Evolutionary conservation across 2,329 filamentous ascomycete species (phyloP), one percentile per base, ranked within the genome.

Genomic region (Fusarium phyllophilum): DNA sequence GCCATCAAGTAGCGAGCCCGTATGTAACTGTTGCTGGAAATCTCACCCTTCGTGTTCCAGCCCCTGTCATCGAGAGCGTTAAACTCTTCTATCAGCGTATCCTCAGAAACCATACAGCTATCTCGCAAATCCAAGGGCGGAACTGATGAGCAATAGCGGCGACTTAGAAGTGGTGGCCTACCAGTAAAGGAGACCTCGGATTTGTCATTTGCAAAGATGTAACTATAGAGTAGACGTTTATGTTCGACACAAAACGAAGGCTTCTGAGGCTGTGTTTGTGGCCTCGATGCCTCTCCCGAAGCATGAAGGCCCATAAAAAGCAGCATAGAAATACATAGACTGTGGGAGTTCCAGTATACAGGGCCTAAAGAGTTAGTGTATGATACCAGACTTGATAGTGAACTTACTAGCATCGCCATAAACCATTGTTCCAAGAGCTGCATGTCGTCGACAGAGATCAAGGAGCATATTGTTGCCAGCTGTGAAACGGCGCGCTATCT

Each of bases 51-150:
- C 1, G 82, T 84, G 58, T 89, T 89, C 88, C 89, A 90, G 0
- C 89, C 89, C 26, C 84, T 79, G 0, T 78, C 72, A 66, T 90
- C 87, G 0, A 90, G 78, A 3, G 72, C 77, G 10, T 44, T 54
- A 1, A 74, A 64, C 8, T 75, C 73, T 11, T 58, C 56, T 7
- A 48, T 51, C 1, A 77, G 24, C 17, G 82, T 76, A 1, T 83
- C 84, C 33, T 85, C 83, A 9, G 83, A 81, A 51, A 89, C 79
- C 2, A 88, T 79, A 24, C 87, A 83, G 1, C 85, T 81, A 60
- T 90, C 88, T 11, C 79, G 82, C 0, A 91, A 75, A 73, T 91
- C 89, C 0, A 90, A 79, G 0, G 89, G 89, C 7, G 86, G 77
- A 10, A 88, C 86, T 6, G 89, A 84, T 14, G 84, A 84, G 55